A percentile compares a stretch with the other conserved stretches of the same genome.
These are phyloP conservation scores for Sphagnum fallax DNA, from an alignment of 228 moss, liverwort and hornwort genomes.

Conservation along the genomic window DNA sequence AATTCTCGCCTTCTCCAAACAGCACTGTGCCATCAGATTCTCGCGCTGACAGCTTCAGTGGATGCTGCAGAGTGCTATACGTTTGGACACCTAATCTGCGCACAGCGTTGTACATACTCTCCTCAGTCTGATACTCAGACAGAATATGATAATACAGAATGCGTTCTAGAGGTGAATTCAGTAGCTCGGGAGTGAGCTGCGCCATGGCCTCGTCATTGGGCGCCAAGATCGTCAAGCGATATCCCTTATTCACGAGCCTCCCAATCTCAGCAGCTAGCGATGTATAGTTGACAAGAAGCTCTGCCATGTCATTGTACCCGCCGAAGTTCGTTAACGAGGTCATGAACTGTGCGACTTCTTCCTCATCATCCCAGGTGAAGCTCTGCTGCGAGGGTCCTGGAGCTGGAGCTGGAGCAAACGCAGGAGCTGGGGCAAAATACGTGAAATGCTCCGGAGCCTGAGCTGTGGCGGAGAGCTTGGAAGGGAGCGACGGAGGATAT, in stretches of 20 bases:
- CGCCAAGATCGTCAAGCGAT: slow-evolving; percentile 72
- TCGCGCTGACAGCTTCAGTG: slow-evolving; percentile 39
- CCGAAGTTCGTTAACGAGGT: slow-evolving; percentile 54
- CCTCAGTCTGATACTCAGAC: slow-evolving; percentile 91
- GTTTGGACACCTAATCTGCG: slow-evolving; percentile 54
- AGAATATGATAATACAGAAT: slow-evolving; percentile 75
- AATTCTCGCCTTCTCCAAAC: slow-evolving; percentile 53
- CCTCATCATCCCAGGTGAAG: slow-evolving; percentile 14
- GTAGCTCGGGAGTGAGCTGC: slow-evolving; percentile 54
- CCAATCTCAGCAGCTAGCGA: slow-evolving; percentile 61
- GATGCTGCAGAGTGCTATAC: slow-evolving; percentile 53
- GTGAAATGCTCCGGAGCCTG: background rate
- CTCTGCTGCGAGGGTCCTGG: slow-evolving; percentile 53
- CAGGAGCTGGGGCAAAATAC: slow-evolving; percentile 6
- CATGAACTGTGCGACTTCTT: slow-evolving; percentile 57
- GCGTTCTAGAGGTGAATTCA: slow-evolving; percentile 58
- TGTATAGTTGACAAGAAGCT: slow-evolving; percentile 67
- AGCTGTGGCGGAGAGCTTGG: background rate
- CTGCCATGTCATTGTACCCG: slow-evolving; percentile 76
- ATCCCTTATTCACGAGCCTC: slow-evolving; percentile 56
- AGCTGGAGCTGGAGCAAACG: slow-evolving; percentile 49
- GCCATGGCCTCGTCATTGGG: slow-evolving; percentile 79
- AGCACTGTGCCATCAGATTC: slow-evolving; percentile 81
- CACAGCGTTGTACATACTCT: slow-evolving; percentile 83
- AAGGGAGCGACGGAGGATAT: slow-evolving; percentile 14